Percentiles rank a stretch among this genome's conserved stretches.
phyloP scores from a whole-genome alignment of 768 basidiomycete genomes.

The Naganishia onofrii region DNA sequence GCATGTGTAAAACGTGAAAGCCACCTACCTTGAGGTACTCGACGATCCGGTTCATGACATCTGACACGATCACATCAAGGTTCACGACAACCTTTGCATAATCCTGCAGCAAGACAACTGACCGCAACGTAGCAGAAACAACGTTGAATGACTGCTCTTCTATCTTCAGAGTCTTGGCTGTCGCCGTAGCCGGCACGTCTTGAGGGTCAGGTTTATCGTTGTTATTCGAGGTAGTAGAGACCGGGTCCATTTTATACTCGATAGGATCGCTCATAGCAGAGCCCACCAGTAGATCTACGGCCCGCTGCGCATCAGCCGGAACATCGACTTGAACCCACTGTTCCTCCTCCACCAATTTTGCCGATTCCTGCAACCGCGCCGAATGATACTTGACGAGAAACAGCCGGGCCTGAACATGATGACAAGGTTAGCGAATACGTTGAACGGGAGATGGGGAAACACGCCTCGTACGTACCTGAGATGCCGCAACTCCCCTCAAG shows the following conservation, averaged over 20 bases:
- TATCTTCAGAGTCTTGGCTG: slow-evolving; percentile 57
- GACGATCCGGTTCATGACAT: slow-evolving; percentile 89
- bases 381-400: slow-evolving; percentile 88
- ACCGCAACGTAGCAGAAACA: slow-evolving; percentile 78
- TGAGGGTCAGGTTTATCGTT: background rate
- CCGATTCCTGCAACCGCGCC: slow-evolving; percentile 69
- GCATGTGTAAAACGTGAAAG: background rate
- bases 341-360: slow-evolving; percentile 91
- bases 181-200: slow-evolving; percentile 34
- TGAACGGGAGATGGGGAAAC: background rate
- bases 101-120: slow-evolving; percentile 69
- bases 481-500: slow-evolving; percentile 76
- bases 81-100: slow-evolving; percentile 87
- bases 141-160: slow-evolving; percentile 82
- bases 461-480: slow-evolving; percentile 60
- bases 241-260: slow-evolving; percentile 59
- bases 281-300: slow-evolving; percentile 71
- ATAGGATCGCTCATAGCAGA: slow-evolving; percentile 77
- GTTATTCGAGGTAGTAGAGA: slow-evolving; percentile 25
- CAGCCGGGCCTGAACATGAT: slow-evolving; percentile 70
- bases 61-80: slow-evolving; percentile 81
- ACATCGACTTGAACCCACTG: slow-evolving; percentile 85
- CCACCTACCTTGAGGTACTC: slow-evolving; percentile 75
- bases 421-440: background rate
- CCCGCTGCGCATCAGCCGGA: slow-evolving; percentile 63